Evolutionary conservation across 495 filamentous ascomycete genomes (phyloP).

Genomic region (Daldinia vernicosa): DNA sequence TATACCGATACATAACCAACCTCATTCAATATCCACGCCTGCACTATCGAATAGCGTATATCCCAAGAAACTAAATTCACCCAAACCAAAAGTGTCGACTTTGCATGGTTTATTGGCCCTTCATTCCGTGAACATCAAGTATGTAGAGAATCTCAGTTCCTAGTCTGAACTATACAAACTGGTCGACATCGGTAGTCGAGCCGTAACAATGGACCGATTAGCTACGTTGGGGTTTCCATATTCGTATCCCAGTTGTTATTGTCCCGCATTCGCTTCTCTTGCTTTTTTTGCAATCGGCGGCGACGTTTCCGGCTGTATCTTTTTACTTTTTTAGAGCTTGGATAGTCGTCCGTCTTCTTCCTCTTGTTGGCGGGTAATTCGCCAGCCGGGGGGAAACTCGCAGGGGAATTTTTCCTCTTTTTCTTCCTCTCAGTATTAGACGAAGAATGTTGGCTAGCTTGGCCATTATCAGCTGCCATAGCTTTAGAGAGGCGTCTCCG

Average conservation of each 20-base stretch:
- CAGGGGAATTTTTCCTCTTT: slow-evolving; percentile 1
- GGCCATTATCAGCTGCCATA: neutral
- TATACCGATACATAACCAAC: neutral
- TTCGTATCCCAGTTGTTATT: neutral
- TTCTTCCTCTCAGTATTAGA: too few species aligned
- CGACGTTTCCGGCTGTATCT: neutral
- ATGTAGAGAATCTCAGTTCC: neutral
- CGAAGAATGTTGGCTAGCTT: neutral
- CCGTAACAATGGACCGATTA: too few species aligned
- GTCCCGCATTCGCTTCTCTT: neutral
- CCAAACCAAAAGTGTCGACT: neutral
- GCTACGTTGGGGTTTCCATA: too few species aligned
- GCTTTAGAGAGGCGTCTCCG: neutral
- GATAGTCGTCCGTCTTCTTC: neutral
- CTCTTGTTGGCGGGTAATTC: neutral
- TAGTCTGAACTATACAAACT: neutral
- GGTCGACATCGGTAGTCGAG: neutral
- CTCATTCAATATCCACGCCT: neutral
- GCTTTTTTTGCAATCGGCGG: neutral
- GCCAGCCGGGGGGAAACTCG: neutral
- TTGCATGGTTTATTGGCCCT: neutral
- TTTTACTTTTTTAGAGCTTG: neutral
- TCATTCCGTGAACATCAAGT: neutral
- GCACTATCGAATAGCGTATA: neutral
- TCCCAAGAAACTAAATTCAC: neutral